Conservation (phyloP, 495 filamentous ascomycete species). For the Penicillium parvum region DNA sequence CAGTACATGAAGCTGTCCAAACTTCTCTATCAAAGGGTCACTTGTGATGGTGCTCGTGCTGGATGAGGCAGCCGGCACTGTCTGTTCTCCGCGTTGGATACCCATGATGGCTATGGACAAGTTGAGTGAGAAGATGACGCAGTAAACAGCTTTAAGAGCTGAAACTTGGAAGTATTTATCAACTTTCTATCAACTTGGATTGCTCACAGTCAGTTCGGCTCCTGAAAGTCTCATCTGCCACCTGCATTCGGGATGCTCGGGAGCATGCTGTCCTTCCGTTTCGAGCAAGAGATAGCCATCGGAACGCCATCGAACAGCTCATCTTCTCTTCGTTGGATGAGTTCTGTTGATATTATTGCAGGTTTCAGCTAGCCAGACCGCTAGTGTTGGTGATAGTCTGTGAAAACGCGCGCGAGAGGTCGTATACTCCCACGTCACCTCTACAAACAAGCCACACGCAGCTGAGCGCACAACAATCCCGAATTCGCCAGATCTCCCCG, state of each 20-base stretch:
- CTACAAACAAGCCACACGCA: conserved; percentile 6
- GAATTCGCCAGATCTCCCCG: background rate
- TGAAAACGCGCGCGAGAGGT: background rate
- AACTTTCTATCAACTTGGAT: background rate
- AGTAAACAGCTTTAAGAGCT: background rate
- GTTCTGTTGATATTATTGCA: background rate
- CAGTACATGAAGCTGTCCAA: conserved; percentile 35
- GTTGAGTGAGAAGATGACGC: background rate
- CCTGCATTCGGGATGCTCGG: conserved; percentile 22
- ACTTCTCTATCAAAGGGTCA: conserved; percentile 25
- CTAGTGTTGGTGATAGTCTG: background rate
- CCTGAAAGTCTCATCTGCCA: background rate
- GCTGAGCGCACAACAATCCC: background rate
- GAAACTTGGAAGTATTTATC: background rate
- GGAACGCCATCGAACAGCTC: background rate
- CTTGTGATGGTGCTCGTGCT: conserved; percentile 1
- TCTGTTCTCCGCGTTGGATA: conserved; percentile 22
- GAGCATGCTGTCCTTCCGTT: conserved; percentile 7
- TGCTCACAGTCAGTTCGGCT: background rate
- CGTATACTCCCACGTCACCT: background rate
- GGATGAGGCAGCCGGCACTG: conserved; percentile 6
- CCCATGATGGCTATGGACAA: conserved; percentile 19
- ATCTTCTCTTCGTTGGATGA: background rate
- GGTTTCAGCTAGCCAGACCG: conserved; percentile 1
- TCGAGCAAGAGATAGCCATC: conserved; percentile 1